Base-by-base conservation (phyloP, 768 basidiomycete genomes). In the Boletales sp. region DNA sequence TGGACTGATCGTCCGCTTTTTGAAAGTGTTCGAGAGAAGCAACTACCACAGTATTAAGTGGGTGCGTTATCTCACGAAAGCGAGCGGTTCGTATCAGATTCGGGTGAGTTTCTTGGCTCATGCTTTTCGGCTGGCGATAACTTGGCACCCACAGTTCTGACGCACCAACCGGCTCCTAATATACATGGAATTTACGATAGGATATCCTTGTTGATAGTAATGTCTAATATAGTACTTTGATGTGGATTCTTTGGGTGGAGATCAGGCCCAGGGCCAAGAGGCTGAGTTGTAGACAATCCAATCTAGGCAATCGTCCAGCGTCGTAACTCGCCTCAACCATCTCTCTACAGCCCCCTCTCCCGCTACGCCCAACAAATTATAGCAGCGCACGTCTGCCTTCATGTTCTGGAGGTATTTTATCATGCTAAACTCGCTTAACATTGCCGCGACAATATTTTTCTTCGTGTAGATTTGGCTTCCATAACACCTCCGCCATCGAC, bases 21-120 rank as follows among this genome's bases (percentile, higher is more conserved):
- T 99, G 63, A 98, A 97, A 68, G 95, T 99, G 15, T 98, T 97
- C 58, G 97, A 98, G 75, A 97, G 92, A 78, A 82, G 80, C 66
- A 90, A 84, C 56, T 98, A 98, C 64, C 84, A 93, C 55, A 94
- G 91, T 57, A 83, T 97, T 51, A 95, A 95, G 68, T 95, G 94
- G 94, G 94, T 95, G 36, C 75, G 94, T 47, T 97, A 95, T 64
- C 79, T 97, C 49, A 93, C 93, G 19, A 95, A 94, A 70, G 91
- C 93, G 7, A 94, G 85, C 61, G 94, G 95, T 42, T 75, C 83
- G 4, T 98, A 98, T 72, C 94, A 97, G 72, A 84, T 98, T 55
- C 73, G 94, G 75, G 94, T 95, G 66, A 70, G 92, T 79, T 5
- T 27, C 35, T 38, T 31, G 36, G 14, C 15, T 19, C 24, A 14